phyloP scores from a whole-genome alignment of 2,329 filamentous ascomycete genomes.

The Sarocladiaceae sp. region DNA sequence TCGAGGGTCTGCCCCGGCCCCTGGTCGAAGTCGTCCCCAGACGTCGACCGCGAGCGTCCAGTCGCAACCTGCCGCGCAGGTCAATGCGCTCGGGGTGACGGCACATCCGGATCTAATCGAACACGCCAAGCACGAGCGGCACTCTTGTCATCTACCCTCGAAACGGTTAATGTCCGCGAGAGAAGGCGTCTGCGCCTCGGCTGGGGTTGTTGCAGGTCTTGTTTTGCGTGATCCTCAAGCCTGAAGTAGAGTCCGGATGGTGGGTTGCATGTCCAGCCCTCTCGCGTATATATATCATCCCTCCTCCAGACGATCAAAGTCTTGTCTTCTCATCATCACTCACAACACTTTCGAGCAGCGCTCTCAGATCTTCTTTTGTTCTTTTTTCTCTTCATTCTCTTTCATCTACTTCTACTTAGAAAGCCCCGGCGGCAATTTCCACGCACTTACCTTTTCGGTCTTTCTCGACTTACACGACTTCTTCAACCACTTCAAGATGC shows the following conservation, averaged over 20 bases:
- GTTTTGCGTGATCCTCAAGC: too few species aligned
- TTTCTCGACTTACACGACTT: background rate
- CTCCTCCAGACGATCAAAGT: constrained; percentile 3
- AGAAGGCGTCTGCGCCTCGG: too few species aligned
- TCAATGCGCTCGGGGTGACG: background rate
- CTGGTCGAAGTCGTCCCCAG: background rate
- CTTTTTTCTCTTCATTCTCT: constrained; percentile 20
- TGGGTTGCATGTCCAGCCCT: too few species aligned
- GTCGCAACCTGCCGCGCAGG: background rate
- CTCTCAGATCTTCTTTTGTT: constrained; percentile 9
- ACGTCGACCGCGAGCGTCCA: background rate
- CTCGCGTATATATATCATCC: constrained; percentile 11
- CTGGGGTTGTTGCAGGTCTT: too few species aligned
- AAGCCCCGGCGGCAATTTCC: constrained; percentile 3
- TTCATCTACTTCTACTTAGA: constrained; percentile 19
- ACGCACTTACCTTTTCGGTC: background rate
- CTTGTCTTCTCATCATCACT: constrained; percentile 3
- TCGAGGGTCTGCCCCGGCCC: background rate
- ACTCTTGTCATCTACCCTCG: too few species aligned
- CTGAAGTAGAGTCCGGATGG: too few species aligned
- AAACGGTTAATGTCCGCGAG: too few species aligned
- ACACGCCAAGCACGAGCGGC: too few species aligned
- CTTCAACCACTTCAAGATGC: constrained; percentile 19
- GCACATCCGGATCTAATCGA: constrained; percentile 4
- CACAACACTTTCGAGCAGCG: constrained; percentile 11